These are phyloP conservation scores for Penicillium sp. DNA, from an alignment of 2,329 filamentous ascomycete genomes.

Conservation along the genomic window DNA sequence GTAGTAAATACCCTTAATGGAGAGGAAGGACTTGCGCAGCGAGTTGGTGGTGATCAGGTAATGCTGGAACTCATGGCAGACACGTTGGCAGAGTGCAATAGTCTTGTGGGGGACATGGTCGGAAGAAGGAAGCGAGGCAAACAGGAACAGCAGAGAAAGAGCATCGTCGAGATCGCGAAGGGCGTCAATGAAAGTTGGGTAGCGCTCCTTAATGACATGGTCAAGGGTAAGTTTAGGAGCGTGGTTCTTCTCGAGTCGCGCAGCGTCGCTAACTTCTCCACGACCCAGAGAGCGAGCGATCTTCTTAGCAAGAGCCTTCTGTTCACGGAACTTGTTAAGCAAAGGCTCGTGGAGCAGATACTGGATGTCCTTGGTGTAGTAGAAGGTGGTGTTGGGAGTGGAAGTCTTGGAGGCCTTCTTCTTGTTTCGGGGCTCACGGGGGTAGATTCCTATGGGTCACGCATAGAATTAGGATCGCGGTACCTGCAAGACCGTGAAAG, in stretches of 20 bases:
- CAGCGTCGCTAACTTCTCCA: conserved; percentile 86
- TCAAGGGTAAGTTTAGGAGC: conserved; percentile 89
- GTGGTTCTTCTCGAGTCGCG: conserved; percentile 86
- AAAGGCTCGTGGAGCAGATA: conserved; percentile 97
- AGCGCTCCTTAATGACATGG: conserved; percentile 96
- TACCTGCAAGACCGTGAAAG: neutral
- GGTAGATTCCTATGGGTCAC: conserved; percentile 73
- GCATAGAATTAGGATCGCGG: conserved; percentile 22
- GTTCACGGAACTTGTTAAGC: conserved; percentile 91
- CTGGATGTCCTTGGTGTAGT: conserved; percentile 93
- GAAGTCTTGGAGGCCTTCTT: conserved; percentile 95
- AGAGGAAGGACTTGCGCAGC: conserved; percentile 92
- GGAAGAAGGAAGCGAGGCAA: conserved; percentile 92
- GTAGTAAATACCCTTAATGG: conserved; percentile 99
- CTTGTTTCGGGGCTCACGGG: conserved; percentile 92
- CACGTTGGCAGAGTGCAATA: conserved; percentile 88
- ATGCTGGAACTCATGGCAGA: conserved; percentile 96
- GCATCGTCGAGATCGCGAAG: conserved; percentile 95
- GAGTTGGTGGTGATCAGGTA: conserved; percentile 92
- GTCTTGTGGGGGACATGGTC: conserved; percentile 90
- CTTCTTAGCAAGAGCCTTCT: conserved; percentile 97
- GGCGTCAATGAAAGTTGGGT: conserved; percentile 94
- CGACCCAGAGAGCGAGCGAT: conserved; percentile 89
- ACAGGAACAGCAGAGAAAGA: conserved; percentile 94
- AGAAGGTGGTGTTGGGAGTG: conserved; percentile 89